Evolutionary conservation across 805 yeast species (phyloP), one percentile per base, ranked within the genome.

Genomic region (Candida sanyiensis): DNA sequence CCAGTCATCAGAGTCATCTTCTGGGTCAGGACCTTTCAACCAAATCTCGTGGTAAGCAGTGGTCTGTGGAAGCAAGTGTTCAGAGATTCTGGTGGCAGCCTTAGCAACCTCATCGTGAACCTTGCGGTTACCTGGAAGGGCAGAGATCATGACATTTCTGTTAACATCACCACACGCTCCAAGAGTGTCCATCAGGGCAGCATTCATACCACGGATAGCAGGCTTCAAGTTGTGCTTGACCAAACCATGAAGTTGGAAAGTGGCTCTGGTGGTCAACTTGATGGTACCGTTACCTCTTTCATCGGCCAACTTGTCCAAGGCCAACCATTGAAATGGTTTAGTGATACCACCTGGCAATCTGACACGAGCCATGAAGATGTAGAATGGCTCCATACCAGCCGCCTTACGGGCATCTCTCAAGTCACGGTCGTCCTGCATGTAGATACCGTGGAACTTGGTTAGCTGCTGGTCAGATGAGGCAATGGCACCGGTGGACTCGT

Each of bases 131-230:
- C 73, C 74, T 13, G 97, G 97, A 23, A 86, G 69, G n/a, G 96
- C 95, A 43, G 90, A 75, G 39, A 84, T 73, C 80, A 89, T 90
- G 31, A 90, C 96, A 58, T 90, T 90, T 75, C 97, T 83, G 67
- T 86, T 85, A 31, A 90, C 97, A 68, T 90, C 97, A 70, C 97
- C 97, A 72, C 97, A 90, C 1, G 97, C 97, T 44, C 95, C 97
- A 43, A 90, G 73, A 7, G 97, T 89, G 59, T 93, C 97, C 82
- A 90, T 73, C 52, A 90, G 72, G 6, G 80, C 83, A 13, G 94
- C 69, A 61, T 90, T 90, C 80, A 90, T 88, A 27, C 90, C 96
- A 67, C 95, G 81, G 49, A 90, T 87, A 2, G 95, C 80, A 8
- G 93, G 85, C 62, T 86, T 88, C 62, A 90, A 70, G 56, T 90